Base-by-base conservation (phyloP, 176 grass and related monocot genomes). In the Cocos nucifera region DNA sequence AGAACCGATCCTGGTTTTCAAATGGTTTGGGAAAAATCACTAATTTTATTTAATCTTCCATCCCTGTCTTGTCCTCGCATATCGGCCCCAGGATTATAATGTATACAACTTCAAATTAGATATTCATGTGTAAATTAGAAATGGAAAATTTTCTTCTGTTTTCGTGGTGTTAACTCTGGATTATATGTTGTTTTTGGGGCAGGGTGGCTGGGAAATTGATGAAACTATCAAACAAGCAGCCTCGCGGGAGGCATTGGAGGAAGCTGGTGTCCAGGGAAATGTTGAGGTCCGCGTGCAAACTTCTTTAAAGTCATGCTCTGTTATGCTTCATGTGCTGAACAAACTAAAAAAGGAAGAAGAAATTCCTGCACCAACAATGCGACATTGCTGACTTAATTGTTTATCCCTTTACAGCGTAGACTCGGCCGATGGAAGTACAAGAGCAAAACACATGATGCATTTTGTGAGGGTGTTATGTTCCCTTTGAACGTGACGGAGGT, bases 171-270 rank as follows among this genome's bases (percentile, higher is more conserved):
- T 14, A 28, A 17, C 64, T 14, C 54, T 27, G 10, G 6, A 1
- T 54, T 25, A 17, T 26, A 26, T n/a, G 4, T 17, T 14, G 21
- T 2, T 54, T 29, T 58, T 5, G 28, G 28, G 28, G 28, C 61
- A 82, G 79, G 79, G 79, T 55, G 79, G 79, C 50, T 82, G 79
- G 79, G 79, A 82, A 71, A 60, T 54, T 9, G 79, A 82, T 66
- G 79, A 82, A 65, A 82, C 79, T 2, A 70, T 59, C 51, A 77
- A 82, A 67, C 58, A 77, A 62, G 79, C 73, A 59, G 79, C 54
- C 48, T 66, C 52, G 54, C 57, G 79, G 54, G 79, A 82, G 62
- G 79, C 79, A 60, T 9, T 72, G 68, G 79, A 82, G 54, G 79
- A 82, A 67, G 79, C 79, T 39, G 79, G 79, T 22, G 79, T 82